Evolutionary conservation across 352 stramenopile genomes (phyloP).

Genomic region (Paralagenidium karlingii): DNA sequence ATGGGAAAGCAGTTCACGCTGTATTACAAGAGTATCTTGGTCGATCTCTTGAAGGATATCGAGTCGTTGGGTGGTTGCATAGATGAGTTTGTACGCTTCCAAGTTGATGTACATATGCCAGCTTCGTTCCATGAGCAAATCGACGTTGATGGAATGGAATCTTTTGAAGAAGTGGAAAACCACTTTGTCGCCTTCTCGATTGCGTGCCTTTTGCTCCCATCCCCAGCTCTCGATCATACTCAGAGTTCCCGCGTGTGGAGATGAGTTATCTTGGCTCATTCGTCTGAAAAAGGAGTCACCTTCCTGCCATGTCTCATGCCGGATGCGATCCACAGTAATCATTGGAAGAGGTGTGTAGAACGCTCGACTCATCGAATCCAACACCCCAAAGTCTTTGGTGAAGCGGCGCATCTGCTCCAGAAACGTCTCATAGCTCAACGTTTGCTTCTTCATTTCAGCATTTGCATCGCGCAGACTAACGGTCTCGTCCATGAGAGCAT

Average conservation of each 20-base stretch:
- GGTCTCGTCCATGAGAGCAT: too few species aligned
- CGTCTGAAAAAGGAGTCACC: constrained; percentile 21
- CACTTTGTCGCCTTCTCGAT: constrained; percentile 11
- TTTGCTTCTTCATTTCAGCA: constrained; percentile 27
- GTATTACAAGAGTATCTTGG: constrained; percentile 64
- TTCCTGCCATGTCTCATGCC: constrained; percentile 50
- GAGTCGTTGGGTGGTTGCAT: constrained; percentile 62
- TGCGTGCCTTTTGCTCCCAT: constrained; percentile 8
- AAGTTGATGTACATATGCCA: constrained; percentile 78
- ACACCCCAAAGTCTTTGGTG: constrained; percentile 37
- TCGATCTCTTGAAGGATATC: constrained; percentile 69
- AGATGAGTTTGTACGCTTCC: constrained; percentile 61
- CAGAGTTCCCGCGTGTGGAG: constrained; percentile 48
- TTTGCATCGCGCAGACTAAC: constrained; percentile 24
- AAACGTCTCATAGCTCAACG: constrained; percentile 46
- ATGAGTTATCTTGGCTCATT: constrained; percentile 56
- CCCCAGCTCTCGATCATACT: constrained; percentile 57
- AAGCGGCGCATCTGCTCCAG: constrained; percentile 61
- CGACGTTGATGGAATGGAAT: constrained; percentile 36
- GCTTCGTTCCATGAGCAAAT: constrained; percentile 61
- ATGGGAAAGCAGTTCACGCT: constrained; percentile 55
- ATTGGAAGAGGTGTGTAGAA: not conserved
- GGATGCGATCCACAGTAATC: constrained; percentile 19
- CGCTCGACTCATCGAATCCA: too few species aligned
- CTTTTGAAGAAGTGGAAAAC: constrained; percentile 75